Percentiles rank a stretch among this genome's conserved stretches.
These are phyloP conservation scores for Gossypium aridum DNA, from an alignment of 441 rosid genomes.

Conservation along the genomic window DNA sequence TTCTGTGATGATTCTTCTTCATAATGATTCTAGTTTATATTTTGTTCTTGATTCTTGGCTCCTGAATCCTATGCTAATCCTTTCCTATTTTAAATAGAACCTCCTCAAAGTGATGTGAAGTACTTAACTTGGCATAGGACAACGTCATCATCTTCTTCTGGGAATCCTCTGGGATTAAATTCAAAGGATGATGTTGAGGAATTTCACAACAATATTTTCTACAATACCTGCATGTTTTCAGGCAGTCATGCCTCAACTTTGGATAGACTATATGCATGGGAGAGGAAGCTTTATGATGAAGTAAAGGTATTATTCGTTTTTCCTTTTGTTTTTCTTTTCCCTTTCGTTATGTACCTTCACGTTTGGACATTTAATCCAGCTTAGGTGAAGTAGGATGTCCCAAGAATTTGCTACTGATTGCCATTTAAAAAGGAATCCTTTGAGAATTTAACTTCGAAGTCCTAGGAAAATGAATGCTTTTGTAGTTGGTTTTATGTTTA, in stretches of 20 bases:
- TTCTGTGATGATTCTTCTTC: neutral
- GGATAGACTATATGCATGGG: conserved; percentile 95
- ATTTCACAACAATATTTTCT: conserved; percentile 46
- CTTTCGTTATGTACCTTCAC: neutral
- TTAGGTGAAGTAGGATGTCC: conserved; percentile 3
- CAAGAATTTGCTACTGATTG: neutral
- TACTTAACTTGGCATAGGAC: conserved; percentile 96
- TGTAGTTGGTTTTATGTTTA: neutral
- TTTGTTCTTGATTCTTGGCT: neutral
- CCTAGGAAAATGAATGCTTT: neutral
- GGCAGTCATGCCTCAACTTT: conserved; percentile 95
- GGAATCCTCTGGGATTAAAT: conserved; percentile 59
- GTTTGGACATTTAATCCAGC: neutral
- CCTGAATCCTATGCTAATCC: conserved; percentile 15
- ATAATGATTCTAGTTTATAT: neutral
- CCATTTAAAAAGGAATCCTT: neutral
- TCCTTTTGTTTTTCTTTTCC: neutral
- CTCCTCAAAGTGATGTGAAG: conserved; percentile 52
- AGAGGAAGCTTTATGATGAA: conserved; percentile 95
- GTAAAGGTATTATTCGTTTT: conserved; percentile 60
- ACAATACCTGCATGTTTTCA: conserved; percentile 72
- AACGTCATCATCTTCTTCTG: conserved; percentile 69
- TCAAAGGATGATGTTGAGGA: conserved; percentile 58
- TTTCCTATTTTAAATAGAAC: conserved; percentile 41
- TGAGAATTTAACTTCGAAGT: neutral